Base-by-base conservation (phyloP, 106 monocot species). In the Dioscorea dumetorum region DNA sequence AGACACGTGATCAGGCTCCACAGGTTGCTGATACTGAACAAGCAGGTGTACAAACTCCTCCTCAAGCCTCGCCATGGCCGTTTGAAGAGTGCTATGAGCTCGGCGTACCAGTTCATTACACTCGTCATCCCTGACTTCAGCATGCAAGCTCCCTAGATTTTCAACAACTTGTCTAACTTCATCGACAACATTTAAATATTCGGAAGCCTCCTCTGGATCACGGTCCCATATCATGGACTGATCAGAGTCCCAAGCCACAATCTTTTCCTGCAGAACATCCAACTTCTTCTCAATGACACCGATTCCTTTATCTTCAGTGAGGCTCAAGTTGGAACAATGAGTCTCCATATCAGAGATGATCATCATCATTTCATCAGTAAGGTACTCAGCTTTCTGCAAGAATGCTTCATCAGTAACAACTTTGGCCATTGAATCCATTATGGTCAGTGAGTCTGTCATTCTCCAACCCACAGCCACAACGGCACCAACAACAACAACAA, bases 21-120 rank as follows among this genome's bases (percentile, higher is more conserved):
- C 33, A 50, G 78, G 71, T 49, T 87, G 81, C 62, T 32, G 58
- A 52, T 73, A 71, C 32, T 81, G 73, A n/a, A 60, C 22, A 24
- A 91, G 75, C 10, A 91, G 78, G 63, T 81, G 71, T 64, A 74
- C 62, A 65, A 91, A 84, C 77, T 91, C 91, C 31, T 91, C 84
- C 63, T 91, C 91, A 5, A 91, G 76, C 61, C 79, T 87, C 17
- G 71, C 54, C 84, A 91, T 87, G 50, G 77, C 79, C 70, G 72
- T 76, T 66, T 91, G 76, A 69, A 87, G 78, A 62, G 72, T 77
- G 66, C 22, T 68, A 54, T 79, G 50, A 9, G 78, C 77, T 49
- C 50, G 67, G n/a, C 48, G 15, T n/a, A 72, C 15, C 35, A 84
- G 72, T 7, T 83, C 75, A 53, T 63, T 60, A 11, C 35, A 60